These are phyloP conservation scores for Xylariomycetidae sp. DNA, from an alignment of 2,329 filamentous ascomycete genomes.

Conservation along the genomic window DNA sequence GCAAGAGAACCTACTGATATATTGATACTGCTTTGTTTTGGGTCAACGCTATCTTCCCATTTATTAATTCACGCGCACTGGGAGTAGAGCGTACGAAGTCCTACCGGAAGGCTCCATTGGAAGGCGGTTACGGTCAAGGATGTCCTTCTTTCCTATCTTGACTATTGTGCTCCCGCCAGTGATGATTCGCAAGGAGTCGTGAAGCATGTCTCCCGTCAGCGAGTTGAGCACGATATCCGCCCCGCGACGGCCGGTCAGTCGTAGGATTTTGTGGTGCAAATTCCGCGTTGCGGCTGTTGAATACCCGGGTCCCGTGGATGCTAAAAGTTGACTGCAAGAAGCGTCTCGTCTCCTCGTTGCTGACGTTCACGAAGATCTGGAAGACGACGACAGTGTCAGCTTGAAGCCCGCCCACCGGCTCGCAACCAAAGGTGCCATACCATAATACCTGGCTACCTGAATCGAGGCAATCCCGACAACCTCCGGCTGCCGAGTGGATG, in stretches of 20 bases:
- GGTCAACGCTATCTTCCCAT: no score
- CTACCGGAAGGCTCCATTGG: conserved; percentile 1
- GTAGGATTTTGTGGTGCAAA: not conserved
- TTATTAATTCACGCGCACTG: no score
- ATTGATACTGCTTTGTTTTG: no score
- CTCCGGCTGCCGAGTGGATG: not conserved
- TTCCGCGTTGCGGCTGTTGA: not conserved
- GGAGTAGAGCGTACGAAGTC: no score
- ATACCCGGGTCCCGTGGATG: not conserved
- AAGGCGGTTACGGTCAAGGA: not conserved
- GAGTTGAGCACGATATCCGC: not conserved
- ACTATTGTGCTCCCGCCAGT: not conserved
- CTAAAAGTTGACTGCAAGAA: not conserved
- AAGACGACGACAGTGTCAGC: no score
- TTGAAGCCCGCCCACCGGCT: not conserved
- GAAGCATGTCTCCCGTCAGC: not conserved
- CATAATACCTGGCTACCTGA: not conserved
- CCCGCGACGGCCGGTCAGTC: not conserved
- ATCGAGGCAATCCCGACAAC: conserved; percentile 1
- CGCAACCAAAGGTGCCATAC: not conserved
- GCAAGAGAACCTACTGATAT: no score
- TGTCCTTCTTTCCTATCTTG: conserved; percentile 1
- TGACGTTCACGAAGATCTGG: not conserved
- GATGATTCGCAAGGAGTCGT: not conserved
- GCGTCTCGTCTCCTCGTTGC: not conserved